Percentiles rank a stretch among this genome's conserved stretches.
Evolutionary conservation across 2,329 filamentous ascomycete species (phyloP).

Genomic region (Cladosporium sp.): DNA sequence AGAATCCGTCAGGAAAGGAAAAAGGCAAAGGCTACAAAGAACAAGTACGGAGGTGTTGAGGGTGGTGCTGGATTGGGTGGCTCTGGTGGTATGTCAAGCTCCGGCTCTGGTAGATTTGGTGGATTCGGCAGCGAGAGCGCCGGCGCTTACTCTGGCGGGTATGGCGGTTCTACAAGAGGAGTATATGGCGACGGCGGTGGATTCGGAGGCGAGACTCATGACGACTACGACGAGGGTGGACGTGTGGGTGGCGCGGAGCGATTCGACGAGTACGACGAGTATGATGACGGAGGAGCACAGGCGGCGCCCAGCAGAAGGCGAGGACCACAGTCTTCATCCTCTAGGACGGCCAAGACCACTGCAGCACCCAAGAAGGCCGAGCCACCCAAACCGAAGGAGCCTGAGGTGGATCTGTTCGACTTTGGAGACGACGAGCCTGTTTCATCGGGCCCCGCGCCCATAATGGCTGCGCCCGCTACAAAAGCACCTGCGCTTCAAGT

Average conservation of each 20-base stretch:
- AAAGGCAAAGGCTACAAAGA: slow-evolving; percentile 85
- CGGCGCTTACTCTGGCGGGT: slow-evolving; percentile 44
- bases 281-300: slow-evolving; percentile 69
- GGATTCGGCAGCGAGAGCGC: slow-evolving; percentile 83
- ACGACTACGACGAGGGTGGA: slow-evolving; percentile 63
- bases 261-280: slow-evolving; percentile 98
- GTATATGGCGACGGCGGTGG: slow-evolving; percentile 97
- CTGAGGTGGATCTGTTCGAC: slow-evolving; percentile 89
- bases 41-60: slow-evolving; percentile 94
- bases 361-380: slow-evolving; percentile 63
- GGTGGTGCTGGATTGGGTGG: slow-evolving; percentile 69
- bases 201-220: slow-evolving; percentile 75
- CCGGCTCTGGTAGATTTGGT: slow-evolving; percentile 68
- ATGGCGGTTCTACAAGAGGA: slow-evolving; percentile 68
- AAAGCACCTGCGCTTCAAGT: slow-evolving; percentile 22
- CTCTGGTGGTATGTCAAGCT: slow-evolving; percentile 54
- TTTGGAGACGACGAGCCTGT: slow-evolving; percentile 76
- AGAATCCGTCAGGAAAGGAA: slow-evolving; percentile 75
- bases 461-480: slow-evolving; percentile 38
- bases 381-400: slow-evolving; percentile 77
- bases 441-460: slow-evolving; percentile 46
- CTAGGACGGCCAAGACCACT: slow-evolving; percentile 34
- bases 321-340: slow-evolving; percentile 41
- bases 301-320: slow-evolving; percentile 57
- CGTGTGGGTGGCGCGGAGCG: slow-evolving; percentile 61